Evolutionary conservation across 306 rosid genomes (phyloP).

Genomic region (Mimosa bimucronata): DNA sequence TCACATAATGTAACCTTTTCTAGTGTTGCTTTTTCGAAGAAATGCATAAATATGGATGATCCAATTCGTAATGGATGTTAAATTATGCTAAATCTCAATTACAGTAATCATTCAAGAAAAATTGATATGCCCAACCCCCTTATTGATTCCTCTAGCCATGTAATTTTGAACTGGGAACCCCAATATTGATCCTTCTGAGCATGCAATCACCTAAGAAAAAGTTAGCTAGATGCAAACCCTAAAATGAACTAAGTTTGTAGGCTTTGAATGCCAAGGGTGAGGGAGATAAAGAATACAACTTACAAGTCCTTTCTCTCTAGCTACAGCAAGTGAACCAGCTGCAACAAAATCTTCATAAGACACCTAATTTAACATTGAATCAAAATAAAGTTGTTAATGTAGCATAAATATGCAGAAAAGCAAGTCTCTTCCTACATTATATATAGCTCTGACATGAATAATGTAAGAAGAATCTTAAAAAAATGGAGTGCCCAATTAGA

Average conservation of each 20-base stretch:
- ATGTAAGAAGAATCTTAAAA: neutral
- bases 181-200: neutral
- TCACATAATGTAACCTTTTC: neutral
- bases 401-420: neutral
- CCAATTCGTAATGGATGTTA: neutral
- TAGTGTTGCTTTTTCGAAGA: neutral
- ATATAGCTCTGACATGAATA: neutral
- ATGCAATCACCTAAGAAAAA: neutral
- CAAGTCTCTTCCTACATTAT: neutral
- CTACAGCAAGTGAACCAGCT: conserved; percentile 87
- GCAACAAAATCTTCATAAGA: conserved; percentile 81
- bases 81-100: conserved; percentile 7
- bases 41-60: neutral
- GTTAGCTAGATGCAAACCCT: neutral
- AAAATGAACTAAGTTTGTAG: neutral
- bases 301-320: conserved; percentile 94
- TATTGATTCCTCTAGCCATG: neutral
- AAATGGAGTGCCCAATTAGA: conserved; percentile 9
- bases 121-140: conserved; percentile 6
- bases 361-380: conserved; percentile 59
- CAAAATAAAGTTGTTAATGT: neutral
- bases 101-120: neutral
- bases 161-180: neutral
- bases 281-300: conserved; percentile 43
- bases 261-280: conserved; percentile 1